phyloP scores from a whole-genome alignment of 2,329 filamentous ascomycete genomes.

The Epichloe amarillans region DNA sequence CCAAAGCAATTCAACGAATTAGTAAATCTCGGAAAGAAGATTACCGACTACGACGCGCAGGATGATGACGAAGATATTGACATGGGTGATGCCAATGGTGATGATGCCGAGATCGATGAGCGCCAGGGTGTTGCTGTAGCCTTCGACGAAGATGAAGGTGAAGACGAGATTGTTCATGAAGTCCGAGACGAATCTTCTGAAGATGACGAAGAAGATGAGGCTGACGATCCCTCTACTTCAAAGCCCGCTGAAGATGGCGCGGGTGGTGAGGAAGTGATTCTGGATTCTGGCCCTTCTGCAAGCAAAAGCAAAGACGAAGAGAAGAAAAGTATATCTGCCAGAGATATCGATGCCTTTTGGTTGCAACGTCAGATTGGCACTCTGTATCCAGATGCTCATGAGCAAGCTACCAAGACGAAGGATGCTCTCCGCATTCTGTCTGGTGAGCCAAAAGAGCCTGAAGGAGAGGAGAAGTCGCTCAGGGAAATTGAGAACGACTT shows the following conservation, averaged over 20 bases:
- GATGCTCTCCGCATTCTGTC: constrained; percentile 73
- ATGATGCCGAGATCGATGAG: constrained; percentile 72
- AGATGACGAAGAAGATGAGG: constrained; percentile 53
- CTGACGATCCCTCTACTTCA: constrained; percentile 20
- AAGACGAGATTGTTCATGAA: constrained; percentile 65
- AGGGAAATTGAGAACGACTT: constrained; percentile 96
- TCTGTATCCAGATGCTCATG: constrained; percentile 82
- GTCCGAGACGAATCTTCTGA: constrained; percentile 80
- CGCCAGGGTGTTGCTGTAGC: constrained; percentile 94
- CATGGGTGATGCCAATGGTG: constrained; percentile 49
- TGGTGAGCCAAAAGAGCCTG: constrained; percentile 53
- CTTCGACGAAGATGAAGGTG: constrained; percentile 87
- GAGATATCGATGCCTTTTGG: constrained; percentile 97
- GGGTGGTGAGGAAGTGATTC: constrained; percentile 71
- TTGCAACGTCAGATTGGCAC: constrained; percentile 82
- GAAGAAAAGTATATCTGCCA: constrained; percentile 56
- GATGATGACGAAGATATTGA: constrained; percentile 87
- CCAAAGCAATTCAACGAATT: constrained; percentile 94
- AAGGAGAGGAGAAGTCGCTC: constrained; percentile 70
- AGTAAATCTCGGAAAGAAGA: constrained; percentile 94
- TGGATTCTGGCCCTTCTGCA: constrained; percentile 50
- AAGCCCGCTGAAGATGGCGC: constrained; percentile 28
- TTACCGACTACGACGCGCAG: constrained; percentile 94
- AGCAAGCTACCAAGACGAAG: constrained; percentile 83
- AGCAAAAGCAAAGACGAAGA: constrained; percentile 35